Evolutionary conservation across 768 basidiomycete species (phyloP), one percentile per base, ranked within the genome.

Genomic region (Boletus rubroflammeus): DNA sequence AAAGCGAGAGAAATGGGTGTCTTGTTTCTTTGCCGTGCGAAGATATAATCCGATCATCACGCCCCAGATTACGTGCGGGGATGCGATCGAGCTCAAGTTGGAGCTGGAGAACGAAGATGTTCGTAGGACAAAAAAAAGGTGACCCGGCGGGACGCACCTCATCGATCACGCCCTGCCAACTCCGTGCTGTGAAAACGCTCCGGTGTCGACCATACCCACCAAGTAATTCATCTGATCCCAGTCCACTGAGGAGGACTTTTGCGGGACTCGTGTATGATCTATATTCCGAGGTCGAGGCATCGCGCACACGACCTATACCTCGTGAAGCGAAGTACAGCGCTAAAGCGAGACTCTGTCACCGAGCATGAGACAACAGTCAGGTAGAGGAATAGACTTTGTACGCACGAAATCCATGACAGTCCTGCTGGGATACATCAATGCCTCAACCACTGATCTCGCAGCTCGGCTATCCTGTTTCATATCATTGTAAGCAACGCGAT

Each of bases 141-240:
- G 23, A 42, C 25, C 17, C 7, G 36, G 9, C 5, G 17, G 26
- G 3, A 29, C 69, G 54, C 58, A 93, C 94, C 80, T 97, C 94
- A 31, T 86, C 78, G 47, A 95, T 79, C 40, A 93, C 80, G 9
- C 82, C 86, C 57, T 76, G 63, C 93, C 93, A 96, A 11, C 89
- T 83, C 19, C 78, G 80, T 7, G 69, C 62, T 6, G 72, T 76
- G 66, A 82, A 98, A 1, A 85, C 89, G 10, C 83, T 81, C 8
- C 92, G 81, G 73, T 98, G 94, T 53, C 97, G 78, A 3, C 90
- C 81, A 68, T 99, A 99, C 1, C 97, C 97, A 3, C 94, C 97
- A 5, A 99, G 76, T 38, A 98, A 77, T 67, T 99, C 97, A 66
- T 99, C 97, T 1, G 97, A 91, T 0, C 97, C 97, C 7, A 99